phyloP scores from a whole-genome alignment of 2,329 filamentous ascomycete species.

The Aspergillus tamarii region DNA sequence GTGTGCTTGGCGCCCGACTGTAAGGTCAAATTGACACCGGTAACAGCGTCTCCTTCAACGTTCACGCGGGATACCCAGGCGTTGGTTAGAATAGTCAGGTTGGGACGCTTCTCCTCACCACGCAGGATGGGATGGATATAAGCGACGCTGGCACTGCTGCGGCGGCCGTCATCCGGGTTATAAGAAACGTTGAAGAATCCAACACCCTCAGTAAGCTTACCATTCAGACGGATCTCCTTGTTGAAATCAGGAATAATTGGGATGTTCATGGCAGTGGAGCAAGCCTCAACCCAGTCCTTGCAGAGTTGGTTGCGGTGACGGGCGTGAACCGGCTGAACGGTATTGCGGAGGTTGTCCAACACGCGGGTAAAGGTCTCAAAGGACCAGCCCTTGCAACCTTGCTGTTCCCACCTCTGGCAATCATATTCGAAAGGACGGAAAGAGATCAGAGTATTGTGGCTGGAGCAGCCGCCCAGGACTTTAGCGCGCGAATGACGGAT shows the following conservation, averaged over 20 bases:
- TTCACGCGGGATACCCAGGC: conserved; percentile 85
- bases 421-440: conserved; percentile 92
- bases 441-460: conserved; percentile 91
- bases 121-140: conserved; percentile 91
- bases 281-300: conserved; percentile 84
- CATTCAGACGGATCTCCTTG: conserved; percentile 73
- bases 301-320: conserved; percentile 88
- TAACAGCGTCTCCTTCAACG: conserved; percentile 69
- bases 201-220: conserved; percentile 73
- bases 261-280: conserved; percentile 76
- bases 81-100: conserved; percentile 83
- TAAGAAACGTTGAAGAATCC: conserved; percentile 92
- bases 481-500: conserved; percentile 92
- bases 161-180: conserved; percentile 83
- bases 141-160: conserved; percentile 84
- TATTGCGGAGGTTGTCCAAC: conserved; percentile 83
- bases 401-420: conserved; percentile 77
- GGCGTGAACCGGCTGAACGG: conserved; percentile 84
- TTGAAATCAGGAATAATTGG: conserved; percentile 87
- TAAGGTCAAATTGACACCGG: conserved; percentile 72
- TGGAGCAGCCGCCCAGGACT: conserved; percentile 89
- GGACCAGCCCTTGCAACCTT: conserved; percentile 83
- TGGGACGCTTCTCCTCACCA: conserved; percentile 78
- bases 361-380: conserved; percentile 83
- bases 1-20: conserved; percentile 60